Percentiles rank a stretch among this genome's conserved stretches.
phyloP scores from a whole-genome alignment of 768 basidiomycete species.

The Mycena crocata region DNA sequence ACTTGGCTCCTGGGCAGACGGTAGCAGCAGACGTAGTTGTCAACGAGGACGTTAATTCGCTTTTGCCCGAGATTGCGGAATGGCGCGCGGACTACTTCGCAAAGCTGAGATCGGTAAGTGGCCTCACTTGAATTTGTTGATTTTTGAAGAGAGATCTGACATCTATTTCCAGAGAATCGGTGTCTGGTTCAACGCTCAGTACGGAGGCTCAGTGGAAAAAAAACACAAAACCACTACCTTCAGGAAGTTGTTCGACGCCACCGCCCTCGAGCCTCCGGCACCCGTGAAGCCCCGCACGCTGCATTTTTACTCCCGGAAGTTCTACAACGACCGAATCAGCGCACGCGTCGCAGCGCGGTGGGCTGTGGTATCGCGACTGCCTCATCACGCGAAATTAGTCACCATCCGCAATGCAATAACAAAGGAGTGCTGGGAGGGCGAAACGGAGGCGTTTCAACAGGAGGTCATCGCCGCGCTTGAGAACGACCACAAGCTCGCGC shows the following conservation, averaged over 20 bases:
- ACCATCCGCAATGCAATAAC: background rate
- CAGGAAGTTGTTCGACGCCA: slow-evolving; percentile 1
- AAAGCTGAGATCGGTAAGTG: background rate
- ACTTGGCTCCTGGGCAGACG: background rate
- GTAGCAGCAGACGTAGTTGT: slow-evolving; percentile 5
- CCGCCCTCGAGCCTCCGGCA: background rate
- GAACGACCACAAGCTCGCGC: background rate
- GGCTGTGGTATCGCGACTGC: background rate
- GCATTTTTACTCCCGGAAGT: background rate
- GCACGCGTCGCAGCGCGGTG: background rate
- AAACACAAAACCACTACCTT: background rate
- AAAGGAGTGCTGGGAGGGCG: background rate
- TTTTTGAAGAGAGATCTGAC: background rate
- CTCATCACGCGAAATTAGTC: background rate
- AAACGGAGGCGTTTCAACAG: background rate
- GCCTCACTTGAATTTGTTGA: background rate
- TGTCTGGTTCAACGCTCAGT: background rate
- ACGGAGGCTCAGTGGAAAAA: background rate
- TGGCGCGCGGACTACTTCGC: background rate
- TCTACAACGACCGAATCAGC: slow-evolving; percentile 1
- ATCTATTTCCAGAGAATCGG: background rate
- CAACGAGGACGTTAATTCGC: background rate
- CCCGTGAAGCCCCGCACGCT: background rate
- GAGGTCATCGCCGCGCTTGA: slow-evolving; percentile 1
- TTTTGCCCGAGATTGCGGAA: background rate